These are phyloP conservation scores for Comarum palustre DNA, from an alignment of 306 rosid genomes.

Conservation along the genomic window DNA sequence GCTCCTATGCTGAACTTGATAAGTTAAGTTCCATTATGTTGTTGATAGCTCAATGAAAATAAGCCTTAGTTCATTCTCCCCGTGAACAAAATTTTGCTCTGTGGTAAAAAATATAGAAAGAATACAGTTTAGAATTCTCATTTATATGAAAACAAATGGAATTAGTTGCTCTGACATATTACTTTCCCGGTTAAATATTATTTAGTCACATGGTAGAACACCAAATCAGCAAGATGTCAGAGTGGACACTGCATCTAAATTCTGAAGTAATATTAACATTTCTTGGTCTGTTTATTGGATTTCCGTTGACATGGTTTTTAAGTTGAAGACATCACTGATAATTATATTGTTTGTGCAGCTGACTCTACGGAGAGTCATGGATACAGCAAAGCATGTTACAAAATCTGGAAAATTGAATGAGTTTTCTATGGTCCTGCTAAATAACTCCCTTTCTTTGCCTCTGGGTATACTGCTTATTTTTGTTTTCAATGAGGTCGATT, in stretches of 20 bases:
- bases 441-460: conserved; percentile 89
- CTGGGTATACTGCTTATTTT: conserved; percentile 70
- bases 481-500: conserved; percentile 86
- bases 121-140: neutral
- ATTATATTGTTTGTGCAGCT: conserved; percentile 53
- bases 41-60: neutral
- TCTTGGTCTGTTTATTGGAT: neutral
- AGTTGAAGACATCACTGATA: conserved; percentile 27
- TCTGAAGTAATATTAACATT: neutral
- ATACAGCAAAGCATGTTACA: conserved; percentile 82
- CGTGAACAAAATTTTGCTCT: neutral
- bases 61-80: neutral
- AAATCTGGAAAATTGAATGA: conserved; percentile 90
- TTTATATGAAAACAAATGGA: neutral
- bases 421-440: conserved; percentile 96
- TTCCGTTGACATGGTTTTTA: neutral
- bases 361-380: conserved; percentile 88
- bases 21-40: neutral
- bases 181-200: neutral
- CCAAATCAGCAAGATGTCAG: conserved; percentile 1
- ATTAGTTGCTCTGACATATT: neutral
- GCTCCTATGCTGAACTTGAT: neutral
- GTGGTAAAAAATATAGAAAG: neutral
- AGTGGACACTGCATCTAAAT: neutral
- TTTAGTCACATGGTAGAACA: neutral